These are phyloP conservation scores for Vitellaria paradoxa DNA, from an alignment of 179 eudicot genomes.

Conservation along the genomic window DNA sequence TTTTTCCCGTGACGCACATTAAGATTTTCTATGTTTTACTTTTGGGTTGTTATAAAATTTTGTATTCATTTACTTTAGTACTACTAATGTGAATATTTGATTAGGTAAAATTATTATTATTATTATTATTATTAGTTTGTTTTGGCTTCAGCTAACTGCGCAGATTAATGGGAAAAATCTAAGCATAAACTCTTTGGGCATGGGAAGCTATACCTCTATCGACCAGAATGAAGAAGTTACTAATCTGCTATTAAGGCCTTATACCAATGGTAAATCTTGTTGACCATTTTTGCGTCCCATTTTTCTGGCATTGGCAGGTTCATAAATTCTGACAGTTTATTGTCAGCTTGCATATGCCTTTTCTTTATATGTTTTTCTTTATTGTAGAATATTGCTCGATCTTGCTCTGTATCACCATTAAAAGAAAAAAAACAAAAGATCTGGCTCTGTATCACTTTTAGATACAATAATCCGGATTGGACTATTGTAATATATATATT, in stretches of 20 bases:
- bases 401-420: slow-evolving; percentile 10
- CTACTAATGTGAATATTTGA: too few relatives aligned
- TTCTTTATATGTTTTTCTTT: slow-evolving; percentile 25
- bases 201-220: slow-evolving; percentile 26
- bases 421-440: too few relatives aligned
- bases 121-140: too few relatives aligned
- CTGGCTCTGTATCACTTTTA: slow-evolving; percentile 18
- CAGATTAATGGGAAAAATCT: slow-evolving; percentile 24
- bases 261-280: slow-evolving; percentile 29
- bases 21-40: too few relatives aligned
- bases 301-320: slow-evolving; percentile 24
- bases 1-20: too few relatives aligned
- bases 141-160: neutral
- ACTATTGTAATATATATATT: slow-evolving; percentile 16
- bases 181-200: slow-evolving; percentile 22
- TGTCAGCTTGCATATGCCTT: slow-evolving; percentile 24
- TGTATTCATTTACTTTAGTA: too few relatives aligned
- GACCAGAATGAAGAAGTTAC: slow-evolving; percentile 28
- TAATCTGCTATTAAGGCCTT: slow-evolving; percentile 23
- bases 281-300: slow-evolving; percentile 25
- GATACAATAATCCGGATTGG: slow-evolving; percentile 31
- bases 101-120: too few relatives aligned
- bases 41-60: too few relatives aligned
- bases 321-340: slow-evolving; percentile 26
- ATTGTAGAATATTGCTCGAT: slow-evolving; percentile 24